Evolutionary conservation across 1,284 basidiomycete genomes (phyloP).

Genomic region (Microbotryomycetes sp.): DNA sequence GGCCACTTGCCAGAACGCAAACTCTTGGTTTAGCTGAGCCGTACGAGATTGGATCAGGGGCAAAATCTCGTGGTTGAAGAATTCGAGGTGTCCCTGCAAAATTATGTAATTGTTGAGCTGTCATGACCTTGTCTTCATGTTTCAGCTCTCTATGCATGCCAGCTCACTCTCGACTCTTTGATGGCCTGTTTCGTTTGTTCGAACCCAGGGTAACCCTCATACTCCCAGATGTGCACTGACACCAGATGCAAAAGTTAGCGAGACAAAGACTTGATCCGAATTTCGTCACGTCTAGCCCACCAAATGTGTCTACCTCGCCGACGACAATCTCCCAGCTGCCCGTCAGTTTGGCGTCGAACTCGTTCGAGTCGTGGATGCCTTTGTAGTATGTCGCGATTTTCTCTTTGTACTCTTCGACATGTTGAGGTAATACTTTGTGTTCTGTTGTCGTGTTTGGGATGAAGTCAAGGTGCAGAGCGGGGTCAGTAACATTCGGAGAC

Average conservation of each 20-base stretch:
- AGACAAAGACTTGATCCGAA: background rate
- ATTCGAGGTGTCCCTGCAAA: slow-evolving; percentile 62
- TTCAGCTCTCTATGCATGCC: background rate
- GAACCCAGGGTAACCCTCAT: slow-evolving; percentile 78
- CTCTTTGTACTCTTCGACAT: slow-evolving; percentile 70
- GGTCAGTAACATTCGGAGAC: background rate
- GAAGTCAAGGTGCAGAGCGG: background rate
- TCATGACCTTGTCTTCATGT: too few relatives aligned
- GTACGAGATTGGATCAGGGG: slow-evolving; percentile 50
- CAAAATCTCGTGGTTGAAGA: slow-evolving; percentile 47
- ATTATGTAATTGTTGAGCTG: slow-evolving; percentile 58
- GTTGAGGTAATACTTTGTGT: slow-evolving; percentile 74
- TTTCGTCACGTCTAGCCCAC: slow-evolving; percentile 42
- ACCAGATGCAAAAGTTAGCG: background rate
- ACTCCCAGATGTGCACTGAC: slow-evolving; percentile 71
- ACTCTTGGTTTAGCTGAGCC: slow-evolving; percentile 73
- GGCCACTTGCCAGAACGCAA: slow-evolving; percentile 78
- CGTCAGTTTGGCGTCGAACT: slow-evolving; percentile 73
- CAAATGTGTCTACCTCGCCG: slow-evolving; percentile 78
- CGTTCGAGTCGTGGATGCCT: slow-evolving; percentile 62
- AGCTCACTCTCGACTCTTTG: slow-evolving; percentile 53
- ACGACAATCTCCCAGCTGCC: slow-evolving; percentile 85
- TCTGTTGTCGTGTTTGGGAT: slow-evolving; percentile 46
- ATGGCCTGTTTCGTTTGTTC: slow-evolving; percentile 54
- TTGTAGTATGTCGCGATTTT: slow-evolving; percentile 63